Evolutionary conservation across 306 rosid species (phyloP), one percentile per base, ranked within the genome.

Genomic region (Lathyrus tuberosus): DNA sequence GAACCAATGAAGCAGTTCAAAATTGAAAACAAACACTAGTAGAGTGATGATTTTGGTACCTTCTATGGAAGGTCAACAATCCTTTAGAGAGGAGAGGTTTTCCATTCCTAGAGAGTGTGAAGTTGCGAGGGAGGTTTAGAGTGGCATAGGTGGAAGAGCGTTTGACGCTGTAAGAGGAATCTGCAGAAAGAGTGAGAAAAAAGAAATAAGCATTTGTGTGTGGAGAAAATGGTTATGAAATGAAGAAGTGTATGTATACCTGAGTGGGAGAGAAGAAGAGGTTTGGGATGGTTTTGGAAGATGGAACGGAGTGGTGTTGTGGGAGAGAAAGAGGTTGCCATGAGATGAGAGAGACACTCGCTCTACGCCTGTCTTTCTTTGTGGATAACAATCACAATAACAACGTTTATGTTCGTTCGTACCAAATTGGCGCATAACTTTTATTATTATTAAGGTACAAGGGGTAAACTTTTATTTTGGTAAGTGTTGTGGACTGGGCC

Each of bases 321-420:
- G 9, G 85, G 76, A 71, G 89, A 84, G 85, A 84, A 81, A 15
- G 86, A 63, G 37, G 92, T 69, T 71, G 96, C 96, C 97, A 94
- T 91, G 80, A 78, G 78, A 57, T 10, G 72, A 56, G 41, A 42
- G 53, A 11, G 31, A 15, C 17, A 10, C n/a, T 10, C 15, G 12
- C 43, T 53, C 57, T 17, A 22, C 10, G 67, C 66, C 69, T 70
- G 33, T 16, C 10, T 12, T 10, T 53, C 40, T 13, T n/a, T 67
- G 66, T 74, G 88, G 93, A 87, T 83, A 87, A 86, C 83, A 49
- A 47, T n/a, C 5, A 46, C 51, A 8, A 3, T 12, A 8, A n/a
- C 53, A 9, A 22, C 13, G 9, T 53, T 10, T 24, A 24, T 17
- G 57, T 51, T 47, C 58, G 10, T 6, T 35, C 10, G 40, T 35